These are phyloP conservation scores for Fonsecaea erecta DNA, from an alignment of 2,329 filamentous ascomycete species.

Conservation along the genomic window DNA sequence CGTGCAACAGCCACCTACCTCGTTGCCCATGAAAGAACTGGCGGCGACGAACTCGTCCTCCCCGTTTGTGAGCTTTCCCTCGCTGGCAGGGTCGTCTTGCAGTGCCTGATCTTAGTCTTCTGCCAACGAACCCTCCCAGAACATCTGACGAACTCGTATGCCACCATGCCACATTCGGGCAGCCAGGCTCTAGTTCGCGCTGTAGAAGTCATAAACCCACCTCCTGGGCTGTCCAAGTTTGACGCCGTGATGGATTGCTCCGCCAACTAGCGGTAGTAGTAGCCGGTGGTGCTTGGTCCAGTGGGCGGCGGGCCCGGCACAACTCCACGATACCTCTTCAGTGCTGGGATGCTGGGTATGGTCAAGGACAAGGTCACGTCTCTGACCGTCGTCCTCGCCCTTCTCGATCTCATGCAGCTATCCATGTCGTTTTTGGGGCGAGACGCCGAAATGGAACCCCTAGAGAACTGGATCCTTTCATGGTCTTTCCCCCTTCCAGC, in stretches of 20 bases:
- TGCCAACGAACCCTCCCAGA: constrained; percentile 26
- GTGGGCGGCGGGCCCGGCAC: not conserved
- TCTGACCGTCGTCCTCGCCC: not conserved
- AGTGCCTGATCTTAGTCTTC: constrained; percentile 4
- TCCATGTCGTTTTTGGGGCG: constrained; percentile 10
- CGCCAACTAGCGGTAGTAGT: constrained; percentile 14
- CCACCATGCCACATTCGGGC: constrained; percentile 12
- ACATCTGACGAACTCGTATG: constrained; percentile 27
- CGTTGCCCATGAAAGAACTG: not conserved
- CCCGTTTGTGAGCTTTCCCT: not conserved
- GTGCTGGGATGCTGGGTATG: constrained; percentile 5
- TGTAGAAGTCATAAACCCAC: not conserved
- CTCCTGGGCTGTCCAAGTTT: constrained; percentile 14
- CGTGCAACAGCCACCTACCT: not conserved
- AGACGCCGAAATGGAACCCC: constrained; percentile 8
- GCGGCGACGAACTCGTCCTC: not conserved
- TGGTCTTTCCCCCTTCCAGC: constrained; percentile 1
- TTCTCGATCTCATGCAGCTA: constrained; percentile 19
- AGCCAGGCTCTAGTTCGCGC: constrained; percentile 17
- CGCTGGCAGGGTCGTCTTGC: too few relatives aligned
- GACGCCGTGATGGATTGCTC: constrained; percentile 23
- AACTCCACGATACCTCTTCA: not conserved
- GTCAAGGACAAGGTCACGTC: not conserved
- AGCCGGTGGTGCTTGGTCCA: not conserved
- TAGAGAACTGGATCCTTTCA: constrained; percentile 1